A percentile compares a stretch with the other conserved stretches of the same genome.
Conservation (phyloP, 208 protist species). For the Zelonia costaricensis region DNA sequence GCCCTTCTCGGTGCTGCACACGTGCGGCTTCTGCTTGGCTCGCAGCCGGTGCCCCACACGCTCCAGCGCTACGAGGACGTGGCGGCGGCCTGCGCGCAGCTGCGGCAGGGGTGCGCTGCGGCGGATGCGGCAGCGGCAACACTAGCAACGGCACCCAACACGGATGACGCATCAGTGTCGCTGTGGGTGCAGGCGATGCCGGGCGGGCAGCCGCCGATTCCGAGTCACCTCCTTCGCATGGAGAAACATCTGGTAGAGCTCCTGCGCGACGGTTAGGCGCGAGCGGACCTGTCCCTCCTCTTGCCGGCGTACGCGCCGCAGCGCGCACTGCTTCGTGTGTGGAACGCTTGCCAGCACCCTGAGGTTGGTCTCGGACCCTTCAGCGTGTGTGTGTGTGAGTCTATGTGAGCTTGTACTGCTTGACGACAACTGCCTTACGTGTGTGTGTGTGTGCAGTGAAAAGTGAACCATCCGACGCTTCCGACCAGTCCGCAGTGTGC, state of each 20-base stretch:
- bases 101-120: slow-evolving; percentile 1
- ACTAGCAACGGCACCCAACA: too few species aligned
- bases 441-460: too few species aligned
- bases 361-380: too few species aligned
- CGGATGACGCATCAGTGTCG: too few species aligned
- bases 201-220: not conserved
- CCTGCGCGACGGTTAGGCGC: not conserved
- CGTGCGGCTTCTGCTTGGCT: slow-evolving; percentile 17
- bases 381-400: too few species aligned
- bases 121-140: not conserved
- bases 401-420: too few species aligned
- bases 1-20: slow-evolving; percentile 16
- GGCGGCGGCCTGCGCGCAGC: slow-evolving; percentile 1
- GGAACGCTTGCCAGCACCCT: too few species aligned
- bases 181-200: too few species aligned
- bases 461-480: too few species aligned
- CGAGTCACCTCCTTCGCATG: slow-evolving; percentile 19
- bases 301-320: not conserved
- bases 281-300: not conserved
- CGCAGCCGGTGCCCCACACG: slow-evolving; percentile 6
- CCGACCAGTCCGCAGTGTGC: too few species aligned
- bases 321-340: too few species aligned
- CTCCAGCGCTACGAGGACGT: slow-evolving; percentile 9
- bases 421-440: too few species aligned
- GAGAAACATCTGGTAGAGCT: slow-evolving; percentile 14